These are phyloP conservation scores for Nannochloris sp. DNA, from an alignment of 139 green algal species.

Conservation along the genomic window DNA sequence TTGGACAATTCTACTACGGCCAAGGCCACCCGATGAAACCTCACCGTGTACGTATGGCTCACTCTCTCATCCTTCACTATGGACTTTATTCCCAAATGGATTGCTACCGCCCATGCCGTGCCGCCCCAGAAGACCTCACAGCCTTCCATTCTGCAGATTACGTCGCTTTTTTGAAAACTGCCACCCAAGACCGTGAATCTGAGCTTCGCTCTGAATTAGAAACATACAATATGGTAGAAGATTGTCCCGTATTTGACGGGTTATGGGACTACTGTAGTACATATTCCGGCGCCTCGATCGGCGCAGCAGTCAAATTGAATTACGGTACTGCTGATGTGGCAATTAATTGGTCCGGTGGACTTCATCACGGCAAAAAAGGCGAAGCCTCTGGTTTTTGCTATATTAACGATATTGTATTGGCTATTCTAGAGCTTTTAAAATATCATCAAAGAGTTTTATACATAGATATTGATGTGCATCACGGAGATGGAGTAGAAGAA, in stretches of 20 bases:
- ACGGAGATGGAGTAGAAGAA: constrained; percentile 83
- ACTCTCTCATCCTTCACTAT: constrained; percentile 88
- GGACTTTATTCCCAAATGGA: constrained; percentile 81
- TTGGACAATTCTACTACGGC: constrained; percentile 93
- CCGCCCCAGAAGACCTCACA: constrained; percentile 51
- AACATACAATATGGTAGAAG: constrained; percentile 71
- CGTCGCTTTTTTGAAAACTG: constrained; percentile 74
- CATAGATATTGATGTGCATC: constrained; percentile 82
- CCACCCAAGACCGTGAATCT: constrained; percentile 61
- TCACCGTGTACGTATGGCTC: constrained; percentile 88
- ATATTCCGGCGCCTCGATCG: constrained; percentile 83
- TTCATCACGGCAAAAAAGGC: constrained; percentile 94
- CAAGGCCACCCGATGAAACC: constrained; percentile 87
- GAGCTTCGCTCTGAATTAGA: constrained; percentile 10
- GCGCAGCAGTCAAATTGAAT: constrained; percentile 87
- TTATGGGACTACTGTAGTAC: constrained; percentile 90
- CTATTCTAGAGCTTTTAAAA: constrained; percentile 93
- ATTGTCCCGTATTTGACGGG: constrained; percentile 96
- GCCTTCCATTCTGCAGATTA: constrained; percentile 88
- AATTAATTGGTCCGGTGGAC: constrained; percentile 95
- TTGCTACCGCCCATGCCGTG: constrained; percentile 47
- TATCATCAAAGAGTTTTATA: constrained; percentile 70
- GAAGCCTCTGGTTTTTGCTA: constrained; percentile 93
- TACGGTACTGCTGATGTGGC: constrained; percentile 71
- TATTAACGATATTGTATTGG: constrained; percentile 98